Base-by-base conservation (phyloP, 202 grass and related monocot genomes). In the Panicum virgatum region DNA sequence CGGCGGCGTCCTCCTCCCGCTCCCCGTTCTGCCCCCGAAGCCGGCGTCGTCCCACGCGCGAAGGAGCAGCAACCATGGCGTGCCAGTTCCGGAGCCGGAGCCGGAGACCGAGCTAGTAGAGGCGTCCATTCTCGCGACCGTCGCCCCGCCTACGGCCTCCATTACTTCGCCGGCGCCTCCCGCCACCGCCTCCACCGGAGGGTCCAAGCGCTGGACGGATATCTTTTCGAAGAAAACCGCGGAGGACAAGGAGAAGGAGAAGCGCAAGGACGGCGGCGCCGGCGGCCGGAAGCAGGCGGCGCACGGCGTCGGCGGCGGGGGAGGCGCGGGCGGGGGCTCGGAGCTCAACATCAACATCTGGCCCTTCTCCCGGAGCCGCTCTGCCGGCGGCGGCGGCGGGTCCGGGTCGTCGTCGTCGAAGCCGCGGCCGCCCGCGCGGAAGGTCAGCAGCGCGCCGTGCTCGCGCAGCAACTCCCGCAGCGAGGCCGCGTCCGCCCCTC, bases 291-390 rank as follows among this genome's bases (percentile, higher is more conserved):
- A 75, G 7, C 57, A 50, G 68, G 15, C 66, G 5, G 73, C 38
- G 22, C 68, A 51, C 47, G 16, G 18, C 22, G 29, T 30, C 29
- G 59, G 29, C 9, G 15, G 13, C 9, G 26, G n/a, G n/a, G 44
- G 37, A 0, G 39, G 65, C 26, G 27, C 37, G 0, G 79, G 66
- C 8, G 54, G 20, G 0, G 82, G 80, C 26, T 81, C 87, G 3
- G 91, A 97, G 83, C 87, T 94, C 15, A 88, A 89, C 75, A 97
- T 97, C 54, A 91, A 93, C 82, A 97, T 97, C 70, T 97, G 91
- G 94, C 94, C 94, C 0, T 97, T 97, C 79, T 88, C 89, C 10
- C 66, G 91, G 66, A 94, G 94, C 80, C 84, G 87, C 51, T 97
- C 94, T 22, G 89, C 91, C 15, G 89, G 94, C 19, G 84, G 80